These are phyloP conservation scores for Aegilops umbellulata DNA, from an alignment of 176 grass and related monocot species.

Conservation along the genomic window DNA sequence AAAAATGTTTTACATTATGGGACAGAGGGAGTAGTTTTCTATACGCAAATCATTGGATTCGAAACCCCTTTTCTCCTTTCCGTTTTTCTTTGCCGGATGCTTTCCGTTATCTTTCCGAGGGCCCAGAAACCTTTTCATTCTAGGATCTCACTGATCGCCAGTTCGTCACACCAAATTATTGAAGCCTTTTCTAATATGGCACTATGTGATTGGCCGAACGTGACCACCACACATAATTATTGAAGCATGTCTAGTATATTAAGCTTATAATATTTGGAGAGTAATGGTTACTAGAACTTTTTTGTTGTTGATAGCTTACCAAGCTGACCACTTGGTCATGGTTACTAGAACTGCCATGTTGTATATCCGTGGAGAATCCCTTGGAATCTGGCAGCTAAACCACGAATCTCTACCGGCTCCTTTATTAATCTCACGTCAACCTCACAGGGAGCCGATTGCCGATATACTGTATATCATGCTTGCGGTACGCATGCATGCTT, in stretches of 20 bases:
- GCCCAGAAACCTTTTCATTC: not conserved
- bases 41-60: not conserved
- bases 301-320: too few species aligned
- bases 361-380: not conserved
- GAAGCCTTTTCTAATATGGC: not conserved
- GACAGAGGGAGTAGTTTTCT: too few species aligned
- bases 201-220: conserved; percentile 11
- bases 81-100: not conserved
- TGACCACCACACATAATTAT: conserved; percentile 24
- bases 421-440: conserved; percentile 42
- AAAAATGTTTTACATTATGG: too few species aligned
- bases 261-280: not conserved
- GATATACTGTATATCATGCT: not conserved
- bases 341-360: conserved; percentile 13
- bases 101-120: not conserved
- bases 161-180: not conserved
- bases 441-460: not conserved
- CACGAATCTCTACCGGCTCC: not conserved
- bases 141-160: conserved; percentile 9
- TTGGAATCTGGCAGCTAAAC: not conserved
- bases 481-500: not conserved
- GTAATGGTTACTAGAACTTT: not conserved
- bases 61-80: not conserved
- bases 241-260: not conserved
- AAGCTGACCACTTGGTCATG: too few species aligned